Base-by-base conservation (phyloP, 805 yeast species). In the Candida tallmaniae region DNA sequence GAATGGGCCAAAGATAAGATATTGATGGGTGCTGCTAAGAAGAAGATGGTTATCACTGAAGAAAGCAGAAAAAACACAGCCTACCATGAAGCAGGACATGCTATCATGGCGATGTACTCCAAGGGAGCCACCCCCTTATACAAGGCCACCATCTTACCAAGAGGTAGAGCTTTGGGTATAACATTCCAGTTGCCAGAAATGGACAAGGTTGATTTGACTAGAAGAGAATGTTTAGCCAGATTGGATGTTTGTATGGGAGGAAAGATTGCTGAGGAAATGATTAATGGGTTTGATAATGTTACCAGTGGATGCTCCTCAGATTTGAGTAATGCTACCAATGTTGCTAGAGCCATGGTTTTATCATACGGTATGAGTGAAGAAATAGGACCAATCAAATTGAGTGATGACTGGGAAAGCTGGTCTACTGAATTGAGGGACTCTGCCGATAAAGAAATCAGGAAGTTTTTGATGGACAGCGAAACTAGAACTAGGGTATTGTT, bases 1-100 rank as follows among this genome's bases (percentile, higher is more conserved):
- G 99, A 93, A 60, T 93, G 98, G 98, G 98, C 99, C 27, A 93
- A 93, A 61, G 99, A 93, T 62, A 93, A 93, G 65, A 93, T 94
- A 37, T 68, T 94, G 54, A 80, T 93, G 84, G 99, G 99, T 35
- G 97, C 97, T 23, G 99, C 95, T 49, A 83, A 95, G 59, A 86
- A 85, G 64, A 85, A 96, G 17, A 90, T 90, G 97, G 97, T 93
- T 25, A 76, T 93, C 68, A 89, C 98, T 19, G 97, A 93, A 58
- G 96, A 90, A 41, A 76, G 95, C 0, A 77, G 97, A 60, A 78
- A 76, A 49, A 88, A 90, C 45, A 93, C 99, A 12, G 98, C 98
- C 2, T 93, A 80, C 60, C 99, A 93, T 63, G 99, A 93, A 66
- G 99, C 98, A 13, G 99, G 99, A 4, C 99, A 93, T 64, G 98